A percentile compares a stretch with the other conserved stretches of the same genome.
These are phyloP conservation scores for Chlamydomonas schloesseri DNA, from an alignment of 139 green algal species.

Conservation along the genomic window DNA sequence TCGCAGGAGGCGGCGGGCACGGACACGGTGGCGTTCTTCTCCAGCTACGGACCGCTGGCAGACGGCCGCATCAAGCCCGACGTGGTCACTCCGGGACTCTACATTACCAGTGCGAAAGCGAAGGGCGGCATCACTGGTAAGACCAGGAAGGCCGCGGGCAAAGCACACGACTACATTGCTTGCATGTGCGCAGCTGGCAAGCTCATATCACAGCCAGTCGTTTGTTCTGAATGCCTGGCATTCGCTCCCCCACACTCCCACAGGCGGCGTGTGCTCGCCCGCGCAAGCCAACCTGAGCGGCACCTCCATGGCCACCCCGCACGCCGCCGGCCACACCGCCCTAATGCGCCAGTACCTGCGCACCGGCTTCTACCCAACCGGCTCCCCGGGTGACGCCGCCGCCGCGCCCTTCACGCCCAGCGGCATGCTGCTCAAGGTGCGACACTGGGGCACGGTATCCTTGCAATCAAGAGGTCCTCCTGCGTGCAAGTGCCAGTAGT, in stretches of 20 bases:
- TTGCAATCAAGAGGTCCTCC: too few relatives aligned
- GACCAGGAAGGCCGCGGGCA: too few relatives aligned
- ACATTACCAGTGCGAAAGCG: neutral
- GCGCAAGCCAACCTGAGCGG: neutral
- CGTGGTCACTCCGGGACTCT: slow-evolving; percentile 74
- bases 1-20: too few relatives aligned
- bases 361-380: slow-evolving; percentile 65
- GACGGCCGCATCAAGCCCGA: slow-evolving; percentile 88
- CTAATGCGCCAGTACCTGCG: slow-evolving; percentile 29
- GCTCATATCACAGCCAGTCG: too few relatives aligned
- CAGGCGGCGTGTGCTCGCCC: too few relatives aligned
- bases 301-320: neutral
- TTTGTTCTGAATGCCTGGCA: too few relatives aligned
- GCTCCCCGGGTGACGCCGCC: neutral
- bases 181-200: too few relatives aligned
- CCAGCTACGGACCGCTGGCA: slow-evolving; percentile 65
- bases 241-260: too few relatives aligned
- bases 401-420: slow-evolving; percentile 51
- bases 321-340: slow-evolving; percentile 42
- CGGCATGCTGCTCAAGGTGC: slow-evolving; percentile 83
- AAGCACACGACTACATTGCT: too few relatives aligned
- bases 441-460: neutral
- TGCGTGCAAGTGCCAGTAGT: too few relatives aligned
- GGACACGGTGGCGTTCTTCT: slow-evolving; percentile 63
- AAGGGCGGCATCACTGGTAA: neutral